Base-by-base conservation (phyloP, 228 moss, liverwort and hornwort genomes). In the Sphagnum fallax region DNA sequence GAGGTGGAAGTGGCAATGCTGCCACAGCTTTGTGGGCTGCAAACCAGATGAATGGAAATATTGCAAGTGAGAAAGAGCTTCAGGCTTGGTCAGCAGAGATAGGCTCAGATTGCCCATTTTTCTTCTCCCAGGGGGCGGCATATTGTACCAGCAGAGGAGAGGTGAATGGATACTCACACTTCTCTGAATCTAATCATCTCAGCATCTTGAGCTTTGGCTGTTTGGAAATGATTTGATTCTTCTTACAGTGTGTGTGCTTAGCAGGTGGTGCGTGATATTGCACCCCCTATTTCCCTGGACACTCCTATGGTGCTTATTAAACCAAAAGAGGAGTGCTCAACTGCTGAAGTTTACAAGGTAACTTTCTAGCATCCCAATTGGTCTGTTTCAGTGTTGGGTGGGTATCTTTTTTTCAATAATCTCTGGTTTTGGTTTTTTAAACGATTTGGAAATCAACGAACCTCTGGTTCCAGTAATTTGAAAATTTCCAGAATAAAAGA, bases 1-100 rank as follows among this genome's bases (percentile, higher is more conserved):
- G 93, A 69, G 93, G 93, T 73, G 93, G 93, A 52, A 94, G 93
- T 76, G 91, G 93, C 68, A 94, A 94, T 87, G 93, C 89, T 62
- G 93, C 93, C 51, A 94, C 93, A 57, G 93, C 93, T 57, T 80
- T 94, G 65, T 94, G 93, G 93, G 93, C 93, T 55, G 93, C 93
- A 50, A 94, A 94, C 79, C 82, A 82, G 76, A 75, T 91, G 75
- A 88, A 83, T 69, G 93, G 91, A 64, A 76, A 79, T 14, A 69
- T 89, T 32, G 91, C 77, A 16, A 85, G 77, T 73, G 93, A 94
- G 68, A 85, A 86, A 75, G 87, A 91, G 68, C 83, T 94, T 61
- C 93, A 91, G 69, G 93, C 79, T 67, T 94, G 93, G 93, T 94
- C 93, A 64, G 89, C 81, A 47, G 91, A 94, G 77, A 86, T 94